Evolutionary conservation across 441 rosid species (phyloP).

Genomic region (Syzygium syzygioides): DNA sequence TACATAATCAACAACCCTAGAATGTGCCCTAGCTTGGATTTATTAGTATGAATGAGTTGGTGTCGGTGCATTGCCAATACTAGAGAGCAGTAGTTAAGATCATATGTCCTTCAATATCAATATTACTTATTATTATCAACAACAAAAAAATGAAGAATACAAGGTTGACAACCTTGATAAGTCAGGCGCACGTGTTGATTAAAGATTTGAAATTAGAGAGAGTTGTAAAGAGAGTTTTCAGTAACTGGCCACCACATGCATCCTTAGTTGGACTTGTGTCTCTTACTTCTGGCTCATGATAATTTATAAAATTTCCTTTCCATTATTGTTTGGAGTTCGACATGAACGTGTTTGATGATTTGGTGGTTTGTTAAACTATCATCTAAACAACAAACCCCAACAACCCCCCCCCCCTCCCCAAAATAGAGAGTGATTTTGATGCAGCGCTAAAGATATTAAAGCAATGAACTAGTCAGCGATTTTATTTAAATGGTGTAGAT

Average conservation of each 20-base stretch:
- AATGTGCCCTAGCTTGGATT: background rate
- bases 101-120: too few relatives aligned
- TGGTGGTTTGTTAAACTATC: background rate
- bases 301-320: background rate
- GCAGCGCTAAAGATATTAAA: background rate
- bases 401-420: background rate
- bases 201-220: background rate
- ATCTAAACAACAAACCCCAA: background rate
- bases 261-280: background rate
- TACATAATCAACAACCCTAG: background rate
- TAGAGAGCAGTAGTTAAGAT: background rate
- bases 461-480: background rate
- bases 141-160: background rate
- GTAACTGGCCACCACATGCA: background rate
- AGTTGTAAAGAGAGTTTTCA: background rate
- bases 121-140: background rate
- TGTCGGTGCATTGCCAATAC: background rate
- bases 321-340: background rate
- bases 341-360: background rate
- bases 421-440: background rate
- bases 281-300: background rate
- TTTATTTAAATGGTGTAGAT: fast-evolving
- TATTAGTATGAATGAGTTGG: background rate
- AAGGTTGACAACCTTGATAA: background rate
- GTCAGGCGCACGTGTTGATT: background rate